Evolutionary conservation across 768 basidiomycete genomes (phyloP).

Genomic region (Erythrobasidium yunnanense): DNA sequence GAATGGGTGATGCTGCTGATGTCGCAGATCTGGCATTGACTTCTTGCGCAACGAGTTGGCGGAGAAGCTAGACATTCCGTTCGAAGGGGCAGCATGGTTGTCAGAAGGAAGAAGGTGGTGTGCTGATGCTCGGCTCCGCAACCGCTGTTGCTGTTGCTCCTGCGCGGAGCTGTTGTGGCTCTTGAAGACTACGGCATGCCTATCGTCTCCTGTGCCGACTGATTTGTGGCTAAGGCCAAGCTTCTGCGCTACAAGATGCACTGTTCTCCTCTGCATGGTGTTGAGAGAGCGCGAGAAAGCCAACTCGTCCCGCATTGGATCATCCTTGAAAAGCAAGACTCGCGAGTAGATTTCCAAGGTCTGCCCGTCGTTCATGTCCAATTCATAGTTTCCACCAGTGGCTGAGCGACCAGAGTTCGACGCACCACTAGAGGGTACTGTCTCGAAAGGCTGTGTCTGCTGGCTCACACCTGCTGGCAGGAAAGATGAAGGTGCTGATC

Average conservation of each 20-base stretch:
- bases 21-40: slow-evolving; percentile 87
- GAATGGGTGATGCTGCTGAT: slow-evolving; percentile 3
- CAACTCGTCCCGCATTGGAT: slow-evolving; percentile 90
- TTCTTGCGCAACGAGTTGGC: slow-evolving; percentile 76
- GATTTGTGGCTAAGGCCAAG: slow-evolving; percentile 90
- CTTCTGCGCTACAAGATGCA: slow-evolving; percentile 93
- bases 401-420: slow-evolving; percentile 9
- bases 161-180: background rate
- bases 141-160: background rate
- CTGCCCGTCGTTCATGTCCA: slow-evolving; percentile 90
- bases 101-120: background rate
- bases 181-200: slow-evolving; percentile 79
- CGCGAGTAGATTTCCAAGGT: slow-evolving; percentile 95
- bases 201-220: slow-evolving; percentile 79
- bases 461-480: too few species aligned
- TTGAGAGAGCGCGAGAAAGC: slow-evolving; percentile 82
- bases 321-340: slow-evolving; percentile 92
- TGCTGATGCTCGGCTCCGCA: background rate
- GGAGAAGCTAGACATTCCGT: slow-evolving; percentile 28
- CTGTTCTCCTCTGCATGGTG: slow-evolving; percentile 76
- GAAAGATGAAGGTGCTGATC: too few species aligned
- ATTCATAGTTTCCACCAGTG: slow-evolving; percentile 45
- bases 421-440: slow-evolving; percentile 7
- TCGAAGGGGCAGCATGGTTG: slow-evolving; percentile 11
- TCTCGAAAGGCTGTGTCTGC: background rate